Evolutionary conservation across 2,329 filamentous ascomycete species (phyloP).

Genomic region (Cordyceps cicadae): DNA sequence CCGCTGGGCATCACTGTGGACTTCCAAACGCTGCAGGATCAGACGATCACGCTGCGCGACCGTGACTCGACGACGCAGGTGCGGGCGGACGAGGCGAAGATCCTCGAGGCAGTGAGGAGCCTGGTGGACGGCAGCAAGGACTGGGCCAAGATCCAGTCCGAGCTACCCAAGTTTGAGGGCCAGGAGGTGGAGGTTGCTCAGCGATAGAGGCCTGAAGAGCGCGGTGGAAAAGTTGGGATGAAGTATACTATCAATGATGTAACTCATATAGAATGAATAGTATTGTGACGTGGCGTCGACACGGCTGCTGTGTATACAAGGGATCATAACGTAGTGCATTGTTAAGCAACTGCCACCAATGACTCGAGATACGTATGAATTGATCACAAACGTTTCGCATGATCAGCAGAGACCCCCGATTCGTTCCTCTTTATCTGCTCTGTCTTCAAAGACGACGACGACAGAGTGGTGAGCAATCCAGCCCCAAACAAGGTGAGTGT

Average conservation of each 20-base stretch:
- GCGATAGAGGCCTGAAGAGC: constrained; percentile 18
- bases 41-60: constrained; percentile 78
- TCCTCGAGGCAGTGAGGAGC: constrained; percentile 64
- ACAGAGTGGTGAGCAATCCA: neutral
- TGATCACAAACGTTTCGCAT: no score
- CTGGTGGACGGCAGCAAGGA: constrained; percentile 40
- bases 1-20: constrained; percentile 91
- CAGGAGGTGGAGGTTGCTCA: constrained; percentile 51
- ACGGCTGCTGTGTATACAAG: neutral
- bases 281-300: neutral
- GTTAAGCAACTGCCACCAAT: neutral
- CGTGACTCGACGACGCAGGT: constrained; percentile 88
- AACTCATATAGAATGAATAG: neutral
- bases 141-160: constrained; percentile 62
- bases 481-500: neutral
- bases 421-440: neutral
- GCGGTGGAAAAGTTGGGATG: neutral
- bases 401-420: neutral
- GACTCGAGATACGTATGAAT: neutral
- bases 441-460: neutral
- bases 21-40: constrained; percentile 88
- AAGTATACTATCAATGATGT: constrained; percentile 13
- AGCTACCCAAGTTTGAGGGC: constrained; percentile 76
- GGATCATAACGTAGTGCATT: neutral
- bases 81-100: constrained; percentile 70